These are phyloP conservation scores for Fabrea salina DNA, from an alignment of 169 alveolate species.

Conservation along the genomic window DNA sequence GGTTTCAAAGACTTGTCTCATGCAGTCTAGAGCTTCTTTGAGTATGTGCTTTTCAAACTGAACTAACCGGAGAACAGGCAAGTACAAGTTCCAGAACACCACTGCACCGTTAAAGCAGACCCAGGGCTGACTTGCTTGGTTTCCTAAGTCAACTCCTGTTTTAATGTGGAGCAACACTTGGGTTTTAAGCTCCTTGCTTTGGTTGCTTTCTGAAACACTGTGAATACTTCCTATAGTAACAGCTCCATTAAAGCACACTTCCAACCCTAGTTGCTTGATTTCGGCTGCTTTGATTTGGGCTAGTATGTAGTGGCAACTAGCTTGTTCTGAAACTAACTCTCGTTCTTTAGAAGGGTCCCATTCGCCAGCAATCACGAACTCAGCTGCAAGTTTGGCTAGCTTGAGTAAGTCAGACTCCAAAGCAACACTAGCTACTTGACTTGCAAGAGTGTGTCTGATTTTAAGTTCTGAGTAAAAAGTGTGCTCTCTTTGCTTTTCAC, in stretches of 20 bases:
- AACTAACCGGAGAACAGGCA: conserved; percentile 63
- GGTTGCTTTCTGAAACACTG: conserved; percentile 43
- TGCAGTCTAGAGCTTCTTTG: conserved; percentile 60
- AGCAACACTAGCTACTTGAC: conserved; percentile 73
- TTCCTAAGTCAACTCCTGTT: conserved; percentile 73
- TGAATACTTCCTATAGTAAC: conserved; percentile 61
- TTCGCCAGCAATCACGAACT: conserved; percentile 52
- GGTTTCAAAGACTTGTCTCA: conserved; percentile 75
- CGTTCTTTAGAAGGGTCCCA: conserved; percentile 77
- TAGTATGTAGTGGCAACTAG: conserved; percentile 65
- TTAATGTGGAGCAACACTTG: conserved; percentile 69
- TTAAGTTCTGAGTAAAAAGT: conserved; percentile 45
- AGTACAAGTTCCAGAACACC: conserved; percentile 76
- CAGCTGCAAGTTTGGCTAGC: conserved; percentile 63
- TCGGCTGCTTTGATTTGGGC: conserved; percentile 72
- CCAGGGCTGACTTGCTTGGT: conserved; percentile 72
- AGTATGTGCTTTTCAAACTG: conserved; percentile 64
- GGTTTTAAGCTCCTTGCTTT: conserved; percentile 60
- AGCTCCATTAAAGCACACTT: conserved; percentile 61
- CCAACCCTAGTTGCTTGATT: conserved; percentile 68
- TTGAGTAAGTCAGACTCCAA: conserved; percentile 69
- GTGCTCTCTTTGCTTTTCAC: conserved; percentile 52
- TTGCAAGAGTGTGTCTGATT: conserved; percentile 58
- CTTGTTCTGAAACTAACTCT: conserved; percentile 72
- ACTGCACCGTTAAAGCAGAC: conserved; percentile 82